These are phyloP conservation scores for Bidens hawaiensis DNA, from an alignment of 140 eudicot species.

Conservation along the genomic window DNA sequence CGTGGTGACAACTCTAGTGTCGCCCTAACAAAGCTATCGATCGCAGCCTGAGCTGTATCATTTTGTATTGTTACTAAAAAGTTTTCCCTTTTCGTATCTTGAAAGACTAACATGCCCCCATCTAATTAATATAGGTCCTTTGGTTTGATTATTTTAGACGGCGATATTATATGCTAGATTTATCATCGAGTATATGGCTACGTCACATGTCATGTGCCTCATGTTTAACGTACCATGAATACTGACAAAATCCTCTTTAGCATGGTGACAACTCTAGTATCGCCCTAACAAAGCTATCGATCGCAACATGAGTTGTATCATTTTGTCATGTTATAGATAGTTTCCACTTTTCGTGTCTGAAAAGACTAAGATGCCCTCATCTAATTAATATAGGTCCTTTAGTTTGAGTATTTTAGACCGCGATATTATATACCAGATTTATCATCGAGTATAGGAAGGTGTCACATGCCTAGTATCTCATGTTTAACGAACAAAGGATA, in stretches of 20 bases:
- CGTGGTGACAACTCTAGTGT: background rate
- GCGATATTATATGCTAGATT: background rate
- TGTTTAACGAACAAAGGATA: background rate
- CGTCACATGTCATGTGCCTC: background rate
- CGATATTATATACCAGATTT: background rate
- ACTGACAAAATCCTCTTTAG: conserved; percentile 3
- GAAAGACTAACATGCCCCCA: too few species aligned
- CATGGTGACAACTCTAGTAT: background rate
- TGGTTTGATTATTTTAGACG: background rate
- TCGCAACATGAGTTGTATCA: background rate
- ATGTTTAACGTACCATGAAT: background rate
- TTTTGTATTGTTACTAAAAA: background rate
- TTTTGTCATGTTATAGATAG: background rate
- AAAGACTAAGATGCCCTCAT: too few species aligned
- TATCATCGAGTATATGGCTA: background rate
- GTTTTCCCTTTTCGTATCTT: background rate
- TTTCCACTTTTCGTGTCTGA: background rate
- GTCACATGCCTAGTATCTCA: background rate
- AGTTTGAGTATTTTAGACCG: background rate
- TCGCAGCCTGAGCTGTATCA: background rate
- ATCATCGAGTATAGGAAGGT: background rate
- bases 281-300: conserved; percentile 7
- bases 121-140: background rate
- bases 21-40: conserved; percentile 6
- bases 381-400: background rate